Evolutionary conservation across 352 stramenopile species (phyloP).

Genomic region (Globisporangium splendens): DNA sequence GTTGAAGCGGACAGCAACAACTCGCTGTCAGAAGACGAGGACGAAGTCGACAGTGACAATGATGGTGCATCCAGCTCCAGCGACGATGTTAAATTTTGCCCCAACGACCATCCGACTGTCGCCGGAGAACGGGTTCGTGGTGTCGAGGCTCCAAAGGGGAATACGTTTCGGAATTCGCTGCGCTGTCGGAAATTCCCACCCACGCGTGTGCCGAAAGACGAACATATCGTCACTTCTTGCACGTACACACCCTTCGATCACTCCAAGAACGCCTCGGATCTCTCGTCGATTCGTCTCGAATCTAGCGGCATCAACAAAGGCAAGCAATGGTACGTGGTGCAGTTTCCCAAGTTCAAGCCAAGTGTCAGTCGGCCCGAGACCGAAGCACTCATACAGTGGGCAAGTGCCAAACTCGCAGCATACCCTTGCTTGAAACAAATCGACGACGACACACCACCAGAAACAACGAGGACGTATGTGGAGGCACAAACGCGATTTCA

Average conservation of each 20-base stretch:
- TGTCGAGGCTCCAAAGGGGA: conserved; percentile 5
- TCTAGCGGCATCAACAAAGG: conserved; percentile 10
- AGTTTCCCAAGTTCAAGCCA: conserved; percentile 36
- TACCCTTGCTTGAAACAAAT: too few species aligned
- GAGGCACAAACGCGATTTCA: conserved; percentile 15
- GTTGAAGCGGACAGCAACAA: not conserved
- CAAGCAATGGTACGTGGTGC: conserved; percentile 32
- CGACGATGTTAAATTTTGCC: not conserved
- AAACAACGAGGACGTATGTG: not conserved
- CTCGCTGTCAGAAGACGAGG: not conserved
- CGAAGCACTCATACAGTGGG: conserved; percentile 33
- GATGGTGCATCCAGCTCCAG: not conserved
- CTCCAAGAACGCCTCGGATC: conserved; percentile 9
- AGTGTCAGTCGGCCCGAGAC: conserved; percentile 25
- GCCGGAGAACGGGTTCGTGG: not conserved
- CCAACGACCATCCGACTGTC: not conserved
- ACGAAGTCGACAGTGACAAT: not conserved
- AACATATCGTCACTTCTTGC: conserved; percentile 25
- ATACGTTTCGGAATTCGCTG: conserved; percentile 34
- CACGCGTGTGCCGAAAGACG: conserved; percentile 25
- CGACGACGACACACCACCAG: not conserved
- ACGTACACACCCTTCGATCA: conserved; percentile 36
- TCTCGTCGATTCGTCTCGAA: conserved; percentile 21
- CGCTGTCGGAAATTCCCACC: conserved; percentile 37
- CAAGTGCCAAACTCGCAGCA: conserved; percentile 10